Base-by-base conservation (phyloP, 129 eudicot species). In the Arctium minus region DNA sequence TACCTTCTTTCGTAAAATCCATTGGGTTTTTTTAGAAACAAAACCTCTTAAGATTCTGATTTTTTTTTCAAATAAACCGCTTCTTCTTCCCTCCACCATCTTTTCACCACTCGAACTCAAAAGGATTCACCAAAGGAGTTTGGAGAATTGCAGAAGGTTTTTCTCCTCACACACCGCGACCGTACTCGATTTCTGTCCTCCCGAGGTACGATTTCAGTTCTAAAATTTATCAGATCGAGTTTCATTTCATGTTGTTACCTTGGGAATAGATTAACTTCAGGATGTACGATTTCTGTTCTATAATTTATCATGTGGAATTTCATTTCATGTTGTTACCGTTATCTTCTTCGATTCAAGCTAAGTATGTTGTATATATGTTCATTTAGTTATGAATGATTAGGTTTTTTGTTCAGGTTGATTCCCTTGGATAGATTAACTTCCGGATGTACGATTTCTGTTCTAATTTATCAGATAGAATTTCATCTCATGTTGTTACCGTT, bases 101-200 rank as follows among this genome's bases (percentile, higher is more conserved):
- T 79, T 30, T 65, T 53, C 33, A n/a, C 83, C 50, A 6, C 37
- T 76, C 48, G 40, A 27, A 35, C 5, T 1, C 36, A 31, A 53
- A 42, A 53, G 72, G 33, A 33, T 56, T 33, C 30, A 15, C 17
- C 79, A n/a, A 50, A 70, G 42, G 40, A 10, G 18, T 44, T 70
- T 67, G 60, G 11, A 73, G 44, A 8, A 70, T 38, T 33, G 73
- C 74, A 12, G 35, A 83, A 76, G 78, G 13, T 70, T 73, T 74
- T 73, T 62, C n/a, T 13, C 39, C 30, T 1, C 5, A 11, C 72
- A 38, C 42, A 4, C 42, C 42, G 8, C 48, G 8, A 10, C 8
- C 8, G 44, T 39, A 39, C 44, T 39, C 44, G 44, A 39, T 39
- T 39, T 39, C 44, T 39, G 8, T 48, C 17, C 15, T 12, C 60